A percentile compares a stretch with the other conserved stretches of the same genome.
These are phyloP conservation scores for Gossypium davidsonii DNA, from an alignment of 441 rosid genomes.

Conservation along the genomic window DNA sequence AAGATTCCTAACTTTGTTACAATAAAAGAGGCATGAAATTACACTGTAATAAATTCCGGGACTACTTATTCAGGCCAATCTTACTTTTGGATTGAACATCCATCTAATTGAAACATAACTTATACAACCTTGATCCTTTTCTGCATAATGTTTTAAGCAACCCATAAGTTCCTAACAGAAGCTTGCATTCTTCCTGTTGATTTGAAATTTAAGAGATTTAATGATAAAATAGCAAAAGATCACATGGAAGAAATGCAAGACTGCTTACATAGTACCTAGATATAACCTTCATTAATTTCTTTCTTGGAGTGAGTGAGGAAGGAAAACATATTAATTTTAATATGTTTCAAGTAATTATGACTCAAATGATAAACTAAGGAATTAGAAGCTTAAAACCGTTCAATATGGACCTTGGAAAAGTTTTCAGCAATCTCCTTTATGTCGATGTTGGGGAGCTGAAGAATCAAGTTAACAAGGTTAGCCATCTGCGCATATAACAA, in stretches of 20 bases:
- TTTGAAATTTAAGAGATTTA: conserved; percentile 4
- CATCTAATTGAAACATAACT: conserved; percentile 9
- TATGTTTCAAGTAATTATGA: background rate
- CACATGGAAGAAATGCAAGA: background rate
- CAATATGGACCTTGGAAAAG: conserved; percentile 64
- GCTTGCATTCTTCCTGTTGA: background rate
- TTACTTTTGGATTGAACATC: conserved; percentile 7
- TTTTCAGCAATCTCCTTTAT: conserved; percentile 70
- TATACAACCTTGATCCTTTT: conserved; percentile 5
- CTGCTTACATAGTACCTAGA: background rate
- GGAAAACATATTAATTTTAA: background rate
- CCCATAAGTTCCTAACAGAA: conserved; percentile 7
- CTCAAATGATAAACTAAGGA: background rate
- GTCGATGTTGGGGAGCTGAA: conserved; percentile 55
- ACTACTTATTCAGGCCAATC: background rate
- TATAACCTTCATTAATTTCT: conserved; percentile 6
- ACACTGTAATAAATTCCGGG: conserved; percentile 2
- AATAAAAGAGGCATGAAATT: background rate
- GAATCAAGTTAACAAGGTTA: conserved; percentile 72
- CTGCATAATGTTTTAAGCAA: conserved; percentile 2
- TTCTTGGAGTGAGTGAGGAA: background rate
- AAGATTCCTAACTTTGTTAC: background rate
- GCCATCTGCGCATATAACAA: conserved; percentile 95
- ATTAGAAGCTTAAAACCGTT: conserved; percentile 2
- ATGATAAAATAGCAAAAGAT: conserved; percentile 2